Conservation (phyloP, 2,329 filamentous ascomycete genomes). For the Xylaria sp. region DNA sequence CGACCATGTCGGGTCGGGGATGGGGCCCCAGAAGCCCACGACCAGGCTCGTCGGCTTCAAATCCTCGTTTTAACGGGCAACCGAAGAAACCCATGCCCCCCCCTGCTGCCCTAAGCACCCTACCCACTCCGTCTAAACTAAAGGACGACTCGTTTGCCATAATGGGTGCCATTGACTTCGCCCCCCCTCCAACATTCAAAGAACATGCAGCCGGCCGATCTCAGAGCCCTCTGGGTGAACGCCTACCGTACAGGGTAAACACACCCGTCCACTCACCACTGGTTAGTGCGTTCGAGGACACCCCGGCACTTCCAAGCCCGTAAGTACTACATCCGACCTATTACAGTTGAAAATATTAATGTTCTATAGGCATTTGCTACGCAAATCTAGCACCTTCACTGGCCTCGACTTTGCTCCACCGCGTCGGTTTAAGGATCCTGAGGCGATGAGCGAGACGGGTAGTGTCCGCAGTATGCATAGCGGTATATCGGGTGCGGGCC, state of each 20-base stretch:
- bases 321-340: slow-evolving; percentile 59
- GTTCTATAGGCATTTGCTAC: slow-evolving; percentile 66
- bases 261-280: slow-evolving; percentile 79
- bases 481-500: slow-evolving; percentile 74
- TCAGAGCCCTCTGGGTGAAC: slow-evolving; percentile 67
- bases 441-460: slow-evolving; percentile 67
- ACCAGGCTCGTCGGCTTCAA: slow-evolving; percentile 48
- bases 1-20: slow-evolving; percentile 50
- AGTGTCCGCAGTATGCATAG: slow-evolving; percentile 75
- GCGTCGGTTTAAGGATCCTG: slow-evolving; percentile 70
- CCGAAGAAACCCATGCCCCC: slow-evolving; percentile 65
- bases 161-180: slow-evolving; percentile 77
- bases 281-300: slow-evolving; percentile 83
- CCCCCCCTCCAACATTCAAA: slow-evolving; percentile 71
- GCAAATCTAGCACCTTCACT: slow-evolving; percentile 80
- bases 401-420: slow-evolving; percentile 81
- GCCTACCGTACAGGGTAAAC: slow-evolving; percentile 74
- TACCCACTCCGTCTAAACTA: slow-evolving; percentile 86
- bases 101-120: slow-evolving; percentile 71
- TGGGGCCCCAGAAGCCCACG: slow-evolving; percentile 43
- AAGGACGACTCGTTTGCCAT: slow-evolving; percentile 79
- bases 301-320: slow-evolving; percentile 85
- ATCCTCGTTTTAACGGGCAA: slow-evolving; percentile 50
- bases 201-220: slow-evolving; percentile 73
- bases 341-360: slow-evolving; percentile 20